Percentiles rank a stretch among this genome's conserved stretches.
Evolutionary conservation across 148 eudicot species (phyloP).

Genomic region (Polygonum aviculare): DNA sequence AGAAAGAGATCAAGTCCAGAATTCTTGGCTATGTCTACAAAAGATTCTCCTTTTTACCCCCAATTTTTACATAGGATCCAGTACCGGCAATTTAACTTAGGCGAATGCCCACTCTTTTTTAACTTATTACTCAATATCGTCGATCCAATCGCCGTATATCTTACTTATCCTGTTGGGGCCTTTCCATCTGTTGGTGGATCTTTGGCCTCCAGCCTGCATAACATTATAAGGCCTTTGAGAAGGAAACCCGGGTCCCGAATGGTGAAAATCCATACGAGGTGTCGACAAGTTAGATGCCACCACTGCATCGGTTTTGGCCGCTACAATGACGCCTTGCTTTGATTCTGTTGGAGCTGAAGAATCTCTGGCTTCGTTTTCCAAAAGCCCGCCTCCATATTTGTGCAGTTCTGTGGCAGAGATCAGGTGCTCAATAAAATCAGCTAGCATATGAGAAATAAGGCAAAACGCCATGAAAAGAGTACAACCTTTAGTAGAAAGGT

Average conservation of each 20-base stretch:
- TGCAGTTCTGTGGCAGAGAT: slow-evolving; percentile 26
- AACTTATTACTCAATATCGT: slow-evolving; percentile 37
- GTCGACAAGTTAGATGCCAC: slow-evolving; percentile 13
- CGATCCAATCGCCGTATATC: slow-evolving; percentile 96
- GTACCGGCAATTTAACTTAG: neutral
- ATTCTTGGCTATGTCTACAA: slow-evolving; percentile 1
- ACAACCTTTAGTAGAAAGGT: neutral
- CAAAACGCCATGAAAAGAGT: neutral
- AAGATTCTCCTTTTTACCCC: slow-evolving; percentile 8
- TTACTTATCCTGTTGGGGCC: slow-evolving; percentile 90
- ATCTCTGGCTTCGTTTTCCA: slow-evolving; percentile 31
- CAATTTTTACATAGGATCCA: slow-evolving; percentile 1
- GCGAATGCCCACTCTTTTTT: neutral
- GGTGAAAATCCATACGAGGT: slow-evolving; percentile 34
- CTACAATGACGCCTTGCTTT: slow-evolving; percentile 19
- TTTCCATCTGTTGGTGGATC: slow-evolving; percentile 66
- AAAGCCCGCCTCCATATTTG: slow-evolving; percentile 23
- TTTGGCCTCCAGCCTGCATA: slow-evolving; percentile 37
- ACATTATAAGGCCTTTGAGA: slow-evolving; percentile 49
- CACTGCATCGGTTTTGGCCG: slow-evolving; percentile 22
- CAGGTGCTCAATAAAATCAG: neutral
- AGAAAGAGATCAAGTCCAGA: slow-evolving; percentile 5
- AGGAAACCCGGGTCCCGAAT: slow-evolving; percentile 30
- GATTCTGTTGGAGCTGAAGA: slow-evolving; percentile 21
- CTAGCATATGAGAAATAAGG: neutral